These are phyloP conservation scores for Spiraea crenata DNA, from an alignment of 331 rosid species.

Conservation along the genomic window DNA sequence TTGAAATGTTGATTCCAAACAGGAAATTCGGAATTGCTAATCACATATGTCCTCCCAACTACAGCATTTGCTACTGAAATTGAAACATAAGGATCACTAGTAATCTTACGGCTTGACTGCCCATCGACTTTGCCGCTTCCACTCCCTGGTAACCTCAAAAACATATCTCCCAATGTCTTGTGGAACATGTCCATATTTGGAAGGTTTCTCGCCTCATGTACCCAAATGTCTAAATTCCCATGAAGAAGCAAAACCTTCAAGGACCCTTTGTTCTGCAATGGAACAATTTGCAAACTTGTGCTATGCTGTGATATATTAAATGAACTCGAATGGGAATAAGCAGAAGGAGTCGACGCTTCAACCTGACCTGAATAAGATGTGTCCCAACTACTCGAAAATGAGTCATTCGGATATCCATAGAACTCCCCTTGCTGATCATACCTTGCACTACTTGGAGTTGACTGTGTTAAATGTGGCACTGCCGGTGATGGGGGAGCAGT, in stretches of 20 bases:
- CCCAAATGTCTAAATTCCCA: slow-evolving; percentile 86
- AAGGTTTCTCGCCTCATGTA: slow-evolving; percentile 68
- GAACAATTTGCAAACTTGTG: slow-evolving; percentile 69
- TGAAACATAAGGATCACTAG: slow-evolving; percentile 93
- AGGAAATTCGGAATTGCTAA: slow-evolving; percentile 85
- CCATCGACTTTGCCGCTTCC: slow-evolving; percentile 60
- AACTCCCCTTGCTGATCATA: slow-evolving; percentile 47
- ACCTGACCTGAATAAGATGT: slow-evolving; percentile 31
- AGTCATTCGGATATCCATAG: slow-evolving; percentile 40
- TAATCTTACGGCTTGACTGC: slow-evolving; percentile 51
- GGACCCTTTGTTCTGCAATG: slow-evolving; percentile 56
- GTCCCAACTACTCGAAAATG: slow-evolving; percentile 43
- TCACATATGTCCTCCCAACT: slow-evolving; percentile 89
- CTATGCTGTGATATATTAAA: slow-evolving; percentile 46
- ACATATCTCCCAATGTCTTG: slow-evolving; percentile 76
- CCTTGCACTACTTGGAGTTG: slow-evolving; percentile 41
- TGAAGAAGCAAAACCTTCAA: slow-evolving; percentile 73
- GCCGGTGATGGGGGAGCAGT: slow-evolving; percentile 43
- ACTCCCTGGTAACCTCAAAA: slow-evolving; percentile 55
- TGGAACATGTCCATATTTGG: slow-evolving; percentile 99
- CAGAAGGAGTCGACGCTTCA: slow-evolving; percentile 30
- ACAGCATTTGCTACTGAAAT: slow-evolving; percentile 69
- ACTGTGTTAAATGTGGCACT: slow-evolving; percentile 20
- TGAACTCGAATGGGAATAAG: slow-evolving; percentile 42
- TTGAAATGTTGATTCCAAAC: slow-evolving; percentile 82